Evolutionary conservation across 306 rosid genomes (phyloP), one percentile per base, ranked within the genome.

Genomic region (Dalbergia oliveri): DNA sequence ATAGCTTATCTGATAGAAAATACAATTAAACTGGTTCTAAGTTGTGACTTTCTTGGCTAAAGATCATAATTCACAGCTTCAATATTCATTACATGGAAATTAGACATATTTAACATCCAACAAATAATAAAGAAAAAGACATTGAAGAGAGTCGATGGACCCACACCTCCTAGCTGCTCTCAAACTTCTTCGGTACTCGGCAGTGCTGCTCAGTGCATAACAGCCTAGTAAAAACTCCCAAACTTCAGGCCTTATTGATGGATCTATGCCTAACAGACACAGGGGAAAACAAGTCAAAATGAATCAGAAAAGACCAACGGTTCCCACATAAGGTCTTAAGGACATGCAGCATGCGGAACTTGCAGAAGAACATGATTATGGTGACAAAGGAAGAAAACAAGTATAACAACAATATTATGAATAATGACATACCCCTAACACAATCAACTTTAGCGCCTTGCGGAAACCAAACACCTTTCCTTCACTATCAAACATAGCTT

Each of bases 201-300:
- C 80, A 44, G 94, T 92, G 89, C 94, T 94, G 70, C 90, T 88
- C 66, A 86, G 86, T 12, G 92, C 86, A 88, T 92, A 94, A 78
- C 97, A 94, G 68, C 98, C 97, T 21, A 94, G 97, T 82, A 94
- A 86, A 88, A 92, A 91, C 89, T 94, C 98, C 98, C 98, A 94
- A 76, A 94, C 97, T 76, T 88, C 93, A 47, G 93, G 86, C 81
- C 97, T 89, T 73, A 94, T 94, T 15, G 94, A 94, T 69, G 94
- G 97, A 87, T 94, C 97, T 71, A 94, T 90, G 39, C 98, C 98
- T 94, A 83, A 67, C 73, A 86, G 41, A 45, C 61, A 76, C 19
- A 43, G 39, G 34, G 45, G 49, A 9, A 85, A 81, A 82, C 9
- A 26, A 77, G 72, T 53, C 39, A 50, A 81, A 79, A 81, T 45